A percentile compares a stretch with the other conserved stretches of the same genome.
Evolutionary conservation across 305 asterid genomes (phyloP).

Genomic region (Fraxinus dipetala): DNA sequence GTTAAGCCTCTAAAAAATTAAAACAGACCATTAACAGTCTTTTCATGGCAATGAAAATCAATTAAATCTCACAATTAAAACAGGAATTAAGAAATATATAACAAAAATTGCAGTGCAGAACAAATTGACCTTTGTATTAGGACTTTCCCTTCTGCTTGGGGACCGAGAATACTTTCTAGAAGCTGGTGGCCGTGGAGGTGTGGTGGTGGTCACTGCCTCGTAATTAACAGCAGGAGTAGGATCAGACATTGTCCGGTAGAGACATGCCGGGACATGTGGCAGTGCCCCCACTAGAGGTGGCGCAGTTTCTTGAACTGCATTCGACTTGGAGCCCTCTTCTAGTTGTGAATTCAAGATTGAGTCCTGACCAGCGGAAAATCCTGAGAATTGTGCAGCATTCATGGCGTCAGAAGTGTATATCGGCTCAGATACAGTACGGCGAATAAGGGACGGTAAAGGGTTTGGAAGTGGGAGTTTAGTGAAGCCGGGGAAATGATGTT

Average conservation of each 20-base stretch:
- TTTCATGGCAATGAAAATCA: neutral
- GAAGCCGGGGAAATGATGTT: constrained; percentile 22
- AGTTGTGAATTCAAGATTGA: constrained; percentile 7
- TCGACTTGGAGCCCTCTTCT: constrained; percentile 13
- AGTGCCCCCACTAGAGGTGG: neutral
- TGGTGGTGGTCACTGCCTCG: constrained; percentile 11
- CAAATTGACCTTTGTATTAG: constrained; percentile 24
- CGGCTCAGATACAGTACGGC: constrained; percentile 41
- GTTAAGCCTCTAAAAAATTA: constrained; percentile 35
- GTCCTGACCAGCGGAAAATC: neutral
- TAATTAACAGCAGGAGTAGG: constrained; percentile 23
- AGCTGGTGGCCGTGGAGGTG: constrained; percentile 30
- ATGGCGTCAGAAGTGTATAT: constrained; percentile 19
- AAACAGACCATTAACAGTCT: neutral
- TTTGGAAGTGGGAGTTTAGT: constrained; percentile 26
- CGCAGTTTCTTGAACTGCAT: neutral
- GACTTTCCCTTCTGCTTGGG: constrained; percentile 29
- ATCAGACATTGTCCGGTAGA: constrained; percentile 42
- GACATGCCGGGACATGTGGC: neutral
- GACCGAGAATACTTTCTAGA: constrained; percentile 17
- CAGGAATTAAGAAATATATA: neutral
- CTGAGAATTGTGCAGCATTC: neutral
- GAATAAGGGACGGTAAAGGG: constrained; percentile 27
- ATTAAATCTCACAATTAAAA: neutral
- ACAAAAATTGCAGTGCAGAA: neutral